phyloP scores from a whole-genome alignment of 148 eudicot genomes.

The Nepenthes mirabilis region DNA sequence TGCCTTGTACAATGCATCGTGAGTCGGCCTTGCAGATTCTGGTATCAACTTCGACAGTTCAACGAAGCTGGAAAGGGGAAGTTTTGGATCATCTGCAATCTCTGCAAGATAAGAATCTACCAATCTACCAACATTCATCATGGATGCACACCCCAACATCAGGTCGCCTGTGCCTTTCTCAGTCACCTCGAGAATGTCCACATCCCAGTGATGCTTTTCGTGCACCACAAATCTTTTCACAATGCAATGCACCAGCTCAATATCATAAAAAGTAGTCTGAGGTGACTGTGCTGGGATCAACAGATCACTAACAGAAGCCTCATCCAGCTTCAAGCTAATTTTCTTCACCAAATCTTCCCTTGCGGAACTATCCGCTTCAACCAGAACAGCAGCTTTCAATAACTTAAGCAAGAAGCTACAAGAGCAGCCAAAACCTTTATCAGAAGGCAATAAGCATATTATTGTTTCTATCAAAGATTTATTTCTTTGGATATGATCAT shows the following conservation, averaged over 20 bases:
- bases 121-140: slow-evolving; percentile 51
- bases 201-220: slow-evolving; percentile 24
- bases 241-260: slow-evolving; percentile 52
- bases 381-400: slow-evolving; percentile 55
- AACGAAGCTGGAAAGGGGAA: slow-evolving; percentile 33
- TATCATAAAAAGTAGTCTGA: slow-evolving; percentile 50
- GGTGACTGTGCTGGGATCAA: slow-evolving; percentile 49
- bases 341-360: slow-evolving; percentile 47
- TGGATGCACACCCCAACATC: slow-evolving; percentile 25
- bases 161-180: slow-evolving; percentile 16
- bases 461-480: slow-evolving; percentile 60
- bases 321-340: slow-evolving; percentile 51
- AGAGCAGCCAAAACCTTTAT: slow-evolving; percentile 43
- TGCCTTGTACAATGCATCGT: slow-evolving; percentile 67
- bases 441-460: slow-evolving; percentile 56
- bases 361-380: slow-evolving; percentile 41
- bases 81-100: slow-evolving; percentile 50
- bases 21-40: slow-evolving; percentile 60
- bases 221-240: slow-evolving; percentile 39
- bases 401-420: slow-evolving; percentile 84
- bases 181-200: slow-evolving; percentile 16
- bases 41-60: slow-evolving; percentile 48
- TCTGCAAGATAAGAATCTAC: slow-evolving; percentile 63
- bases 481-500: slow-evolving; percentile 38
- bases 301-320: slow-evolving; percentile 64